Evolutionary conservation across 139 green algal species (phyloP), one percentile per base, ranked within the genome.

Genomic region (Asterochloris sp.): DNA sequence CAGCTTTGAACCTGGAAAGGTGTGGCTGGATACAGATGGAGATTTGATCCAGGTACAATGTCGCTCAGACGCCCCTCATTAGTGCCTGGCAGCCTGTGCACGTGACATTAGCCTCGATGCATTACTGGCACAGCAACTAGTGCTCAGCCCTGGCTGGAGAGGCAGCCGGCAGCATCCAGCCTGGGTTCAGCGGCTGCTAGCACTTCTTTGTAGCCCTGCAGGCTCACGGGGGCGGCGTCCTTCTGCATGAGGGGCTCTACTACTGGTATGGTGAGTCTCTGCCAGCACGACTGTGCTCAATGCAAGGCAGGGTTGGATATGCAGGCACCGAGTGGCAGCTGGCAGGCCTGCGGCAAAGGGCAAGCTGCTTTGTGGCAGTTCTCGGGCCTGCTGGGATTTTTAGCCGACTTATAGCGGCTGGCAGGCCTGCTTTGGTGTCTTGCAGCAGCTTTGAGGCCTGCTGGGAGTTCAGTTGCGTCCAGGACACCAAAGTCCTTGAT

Each of bases 261-360:
- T 89, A 87, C 66, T 87, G 79, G 83, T 89, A 85, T 78, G 86
- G 86, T 11, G 86, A 89, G 77, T 81, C 38, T 54, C 4, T 54
- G 38, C 38, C 38, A 6, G 38, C 38, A 54, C 2, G 38, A 54
- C 38, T 6, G 38, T 54, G 38, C 38, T 54, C 38, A 54, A 54
- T 54, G 38, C 38, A 54, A 54, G 38, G 38, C 38, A 54, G 38
- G 38, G 4, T 6, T 54, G 38, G 6, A 54, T 54, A 54, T 54
- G 38, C 38, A 54, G 38, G 38, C 38, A 6, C 6, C 38, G 2
- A 54, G 38, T 54, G 38, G 38, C 38, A 54, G 38, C 38, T 54
- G 38, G 38, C 38, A 54, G 38, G 38, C 38, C 38, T 10, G 38
- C 38, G 6, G 38, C 38, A 6, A 6, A 6, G 6, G 38, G 38